A percentile compares a stretch with the other conserved stretches of the same genome.
These are phyloP conservation scores for Kluyveromyces marxianus DNA, from an alignment of 1,139 yeast species.

Conservation along the genomic window DNA sequence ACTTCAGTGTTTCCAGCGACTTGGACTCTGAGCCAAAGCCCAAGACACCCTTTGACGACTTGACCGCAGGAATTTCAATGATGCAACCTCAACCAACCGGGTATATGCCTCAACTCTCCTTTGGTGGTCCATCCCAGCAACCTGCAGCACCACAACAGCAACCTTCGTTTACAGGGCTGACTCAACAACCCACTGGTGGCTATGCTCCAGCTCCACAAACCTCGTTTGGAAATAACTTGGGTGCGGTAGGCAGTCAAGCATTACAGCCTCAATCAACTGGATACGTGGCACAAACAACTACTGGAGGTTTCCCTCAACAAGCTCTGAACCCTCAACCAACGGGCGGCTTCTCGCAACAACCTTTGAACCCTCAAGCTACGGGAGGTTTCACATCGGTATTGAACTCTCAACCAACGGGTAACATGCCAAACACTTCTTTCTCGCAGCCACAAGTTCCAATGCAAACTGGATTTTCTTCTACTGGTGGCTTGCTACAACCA, in stretches of 20 bases:
- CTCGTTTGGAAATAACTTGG: conserved; percentile 12
- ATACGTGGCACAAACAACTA: conserved; percentile 22
- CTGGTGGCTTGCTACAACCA: conserved; percentile 30
- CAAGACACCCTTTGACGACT: conserved; percentile 30
- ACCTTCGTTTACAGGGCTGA: neutral
- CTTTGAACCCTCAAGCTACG: conserved; percentile 11
- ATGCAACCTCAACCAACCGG: conserved; percentile 35
- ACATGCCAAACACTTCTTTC: conserved; percentile 24
- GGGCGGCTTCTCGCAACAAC: conserved; percentile 14
- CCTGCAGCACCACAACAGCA: conserved; percentile 19
- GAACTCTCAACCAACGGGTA: conserved; percentile 34
- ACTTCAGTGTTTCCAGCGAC: conserved; percentile 57
- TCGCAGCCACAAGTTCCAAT: conserved; percentile 2
- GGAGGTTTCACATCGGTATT: conserved; percentile 21
- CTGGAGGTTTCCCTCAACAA: conserved; percentile 27
- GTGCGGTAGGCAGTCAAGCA: conserved; percentile 7
- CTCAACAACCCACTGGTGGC: conserved; percentile 22
- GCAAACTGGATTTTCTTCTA: neutral
- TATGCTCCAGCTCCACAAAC: conserved; percentile 24
- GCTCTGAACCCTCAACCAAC: no score
- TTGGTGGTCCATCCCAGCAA: conserved; percentile 20
- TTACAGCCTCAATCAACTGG: conserved; percentile 35
- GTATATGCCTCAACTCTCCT: conserved; percentile 22
- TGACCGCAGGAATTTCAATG: conserved; percentile 21
- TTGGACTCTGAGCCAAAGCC: conserved; percentile 15